A percentile compares a stretch with the other conserved stretches of the same genome.
Conservation (phyloP, 2,329 filamentous ascomycete species). For the Thielaviopsis musarum region DNA sequence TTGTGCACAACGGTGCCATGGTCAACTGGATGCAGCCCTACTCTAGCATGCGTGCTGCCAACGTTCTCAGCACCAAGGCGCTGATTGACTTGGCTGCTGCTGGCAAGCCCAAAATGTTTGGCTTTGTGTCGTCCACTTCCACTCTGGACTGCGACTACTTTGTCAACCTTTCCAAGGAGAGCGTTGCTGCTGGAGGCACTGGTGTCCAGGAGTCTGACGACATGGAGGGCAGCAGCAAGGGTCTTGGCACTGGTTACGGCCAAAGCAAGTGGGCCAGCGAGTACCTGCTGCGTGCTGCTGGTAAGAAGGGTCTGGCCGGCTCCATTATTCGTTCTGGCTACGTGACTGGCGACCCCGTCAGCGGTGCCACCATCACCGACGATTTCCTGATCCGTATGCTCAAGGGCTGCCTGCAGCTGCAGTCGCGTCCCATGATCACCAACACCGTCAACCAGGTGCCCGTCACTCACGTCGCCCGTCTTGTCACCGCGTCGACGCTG, state of each 20-base stretch:
- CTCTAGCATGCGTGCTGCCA: constrained; percentile 50
- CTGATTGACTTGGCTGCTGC: constrained; percentile 57
- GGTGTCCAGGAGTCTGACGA: constrained; percentile 63
- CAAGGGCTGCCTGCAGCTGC: constrained; percentile 76
- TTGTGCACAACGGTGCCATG: constrained; percentile 69
- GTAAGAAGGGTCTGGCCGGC: constrained; percentile 56
- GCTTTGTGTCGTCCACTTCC: constrained; percentile 69
- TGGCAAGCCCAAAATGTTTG: constrained; percentile 63
- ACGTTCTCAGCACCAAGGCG: constrained; percentile 70
- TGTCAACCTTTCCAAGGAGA: constrained; percentile 51
- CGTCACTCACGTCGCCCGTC: constrained; percentile 65
- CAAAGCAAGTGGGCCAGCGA: constrained; percentile 76
- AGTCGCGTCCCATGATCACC: constrained; percentile 53
- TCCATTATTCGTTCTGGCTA: constrained; percentile 73
- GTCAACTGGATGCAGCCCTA: constrained; percentile 77
- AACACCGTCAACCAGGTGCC: constrained; percentile 87
- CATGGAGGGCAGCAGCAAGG: constrained; percentile 55
- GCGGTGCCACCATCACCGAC: constrained; percentile 62
- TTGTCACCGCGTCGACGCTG: constrained; percentile 59
- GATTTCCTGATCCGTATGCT: constrained; percentile 78
- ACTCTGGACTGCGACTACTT: constrained; percentile 73
- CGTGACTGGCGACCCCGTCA: constrained; percentile 54
- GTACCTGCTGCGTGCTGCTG: constrained; percentile 59
- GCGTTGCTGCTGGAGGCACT: constrained; percentile 40
- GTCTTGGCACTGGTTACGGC: constrained; percentile 75